Conservation (phyloP, 192 early-diverging fungal species). For the Backusella sp. region DNA sequence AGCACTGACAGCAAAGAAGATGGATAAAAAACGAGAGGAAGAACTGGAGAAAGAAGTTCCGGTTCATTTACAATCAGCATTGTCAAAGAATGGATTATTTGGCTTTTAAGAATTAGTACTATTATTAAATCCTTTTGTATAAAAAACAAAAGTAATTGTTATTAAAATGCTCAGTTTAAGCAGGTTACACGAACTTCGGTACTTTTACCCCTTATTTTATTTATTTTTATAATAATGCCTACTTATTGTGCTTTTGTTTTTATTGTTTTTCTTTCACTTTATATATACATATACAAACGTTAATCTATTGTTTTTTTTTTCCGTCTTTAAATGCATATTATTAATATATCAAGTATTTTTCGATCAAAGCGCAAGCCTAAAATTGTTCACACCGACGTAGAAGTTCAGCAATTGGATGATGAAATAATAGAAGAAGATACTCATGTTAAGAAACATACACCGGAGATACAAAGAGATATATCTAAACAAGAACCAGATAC, state of each 20-base stretch:
- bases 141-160: slow-evolving; percentile 1
- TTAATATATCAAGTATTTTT: not conserved
- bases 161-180: not conserved
- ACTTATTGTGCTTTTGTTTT: not conserved
- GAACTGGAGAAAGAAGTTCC: slow-evolving; percentile 25
- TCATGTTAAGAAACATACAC: not conserved
- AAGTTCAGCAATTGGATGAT: not conserved
- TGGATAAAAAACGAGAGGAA: slow-evolving; percentile 35
- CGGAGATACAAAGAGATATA: not conserved
- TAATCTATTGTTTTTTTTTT: not conserved
- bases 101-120: slow-evolving; percentile 4
- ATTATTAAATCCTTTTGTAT: not conserved
- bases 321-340: not conserved
- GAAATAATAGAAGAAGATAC: not conserved
- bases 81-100: slow-evolving; percentile 32
- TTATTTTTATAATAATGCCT: not conserved
- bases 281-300: not conserved
- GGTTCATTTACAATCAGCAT: slow-evolving; percentile 23
- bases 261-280: not conserved
- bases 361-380: not conserved
- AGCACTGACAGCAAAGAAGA: slow-evolving; percentile 26
- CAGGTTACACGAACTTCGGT: slow-evolving; percentile 1
- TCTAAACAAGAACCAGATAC: not conserved
- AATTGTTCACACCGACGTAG: not conserved
- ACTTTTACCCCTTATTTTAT: not conserved